Percentiles rank a stretch among this genome's conserved stretches.
These are phyloP conservation scores for Didymella segeticola DNA, from an alignment of 2,329 filamentous ascomycete genomes.

Conservation along the genomic window DNA sequence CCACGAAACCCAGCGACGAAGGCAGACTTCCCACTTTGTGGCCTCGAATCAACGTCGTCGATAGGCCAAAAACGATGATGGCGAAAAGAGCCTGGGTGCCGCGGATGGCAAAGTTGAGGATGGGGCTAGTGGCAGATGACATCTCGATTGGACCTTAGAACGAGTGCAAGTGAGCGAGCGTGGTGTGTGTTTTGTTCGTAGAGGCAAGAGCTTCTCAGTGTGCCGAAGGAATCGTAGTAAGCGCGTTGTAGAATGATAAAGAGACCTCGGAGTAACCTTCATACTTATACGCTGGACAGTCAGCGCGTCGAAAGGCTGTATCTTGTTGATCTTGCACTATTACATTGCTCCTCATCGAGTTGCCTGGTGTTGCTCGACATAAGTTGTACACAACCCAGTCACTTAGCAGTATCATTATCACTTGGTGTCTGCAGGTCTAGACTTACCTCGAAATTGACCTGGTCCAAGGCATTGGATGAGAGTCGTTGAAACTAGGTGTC, in stretches of 20 bases:
- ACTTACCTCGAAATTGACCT: not conserved
- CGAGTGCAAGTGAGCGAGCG: not conserved
- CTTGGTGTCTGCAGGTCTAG: not conserved
- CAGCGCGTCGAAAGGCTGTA: too few species aligned
- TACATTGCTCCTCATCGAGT: not conserved
- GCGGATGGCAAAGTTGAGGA: slow-evolving; percentile 26
- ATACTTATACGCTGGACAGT: not conserved
- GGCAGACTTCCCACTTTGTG: slow-evolving; percentile 23
- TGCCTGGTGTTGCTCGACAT: not conserved
- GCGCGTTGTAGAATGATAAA: not conserved
- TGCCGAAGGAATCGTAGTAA: too few species aligned
- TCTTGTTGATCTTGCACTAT: too few species aligned
- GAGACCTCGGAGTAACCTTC: not conserved
- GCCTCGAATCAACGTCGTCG: slow-evolving; percentile 25
- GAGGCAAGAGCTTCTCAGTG: too few species aligned
- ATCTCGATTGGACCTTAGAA: not conserved
- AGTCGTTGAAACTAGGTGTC: not conserved
- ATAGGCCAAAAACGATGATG: slow-evolving; percentile 30
- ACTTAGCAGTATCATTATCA: not conserved
- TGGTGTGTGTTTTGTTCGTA: too few species aligned
- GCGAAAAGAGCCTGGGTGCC: slow-evolving; percentile 30
- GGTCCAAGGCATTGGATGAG: not conserved
- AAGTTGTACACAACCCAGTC: not conserved
- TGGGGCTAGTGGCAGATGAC: not conserved
- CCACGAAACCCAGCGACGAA: slow-evolving; percentile 17